Conservation (phyloP, 371 early-diverging fungal species). For the Apophysomyces elegans region DNA sequence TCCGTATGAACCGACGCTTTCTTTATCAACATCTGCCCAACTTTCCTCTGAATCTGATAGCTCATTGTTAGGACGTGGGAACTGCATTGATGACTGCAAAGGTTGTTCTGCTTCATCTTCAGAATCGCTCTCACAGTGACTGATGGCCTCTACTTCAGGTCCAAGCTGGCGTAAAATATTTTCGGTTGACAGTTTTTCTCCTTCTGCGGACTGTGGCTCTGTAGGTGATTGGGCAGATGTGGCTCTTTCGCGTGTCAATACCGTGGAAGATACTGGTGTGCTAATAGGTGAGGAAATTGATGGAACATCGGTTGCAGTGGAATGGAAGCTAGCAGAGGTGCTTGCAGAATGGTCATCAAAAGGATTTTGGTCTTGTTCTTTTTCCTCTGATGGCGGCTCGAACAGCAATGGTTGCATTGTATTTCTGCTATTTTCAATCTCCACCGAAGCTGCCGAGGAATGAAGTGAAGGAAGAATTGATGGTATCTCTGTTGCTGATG, state of each 20-base stretch:
- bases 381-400: too few species aligned
- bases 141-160: neutral
- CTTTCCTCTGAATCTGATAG: slow-evolving; percentile 1
- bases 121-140: neutral
- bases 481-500: neutral
- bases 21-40: neutral
- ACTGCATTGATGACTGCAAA: neutral
- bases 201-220: neutral
- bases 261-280: too few species aligned
- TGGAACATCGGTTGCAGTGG: too few species aligned
- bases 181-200: neutral
- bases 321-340: too few species aligned
- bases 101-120: neutral
- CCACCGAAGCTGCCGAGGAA: neutral
- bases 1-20: neutral
- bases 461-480: neutral
- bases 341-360: neutral
- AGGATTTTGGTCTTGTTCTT: neutral
- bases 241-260: too few species aligned
- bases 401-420: too few species aligned
- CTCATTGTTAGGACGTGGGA: neutral
- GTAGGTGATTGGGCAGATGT: neutral
- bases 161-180: neutral
- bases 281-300: too few species aligned
- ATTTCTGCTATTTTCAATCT: neutral